Percentiles rank a stretch among this genome's conserved stretches.
Conservation (phyloP, 371 early-diverging fungal genomes). For the Rhizopus arrhizus region DNA sequence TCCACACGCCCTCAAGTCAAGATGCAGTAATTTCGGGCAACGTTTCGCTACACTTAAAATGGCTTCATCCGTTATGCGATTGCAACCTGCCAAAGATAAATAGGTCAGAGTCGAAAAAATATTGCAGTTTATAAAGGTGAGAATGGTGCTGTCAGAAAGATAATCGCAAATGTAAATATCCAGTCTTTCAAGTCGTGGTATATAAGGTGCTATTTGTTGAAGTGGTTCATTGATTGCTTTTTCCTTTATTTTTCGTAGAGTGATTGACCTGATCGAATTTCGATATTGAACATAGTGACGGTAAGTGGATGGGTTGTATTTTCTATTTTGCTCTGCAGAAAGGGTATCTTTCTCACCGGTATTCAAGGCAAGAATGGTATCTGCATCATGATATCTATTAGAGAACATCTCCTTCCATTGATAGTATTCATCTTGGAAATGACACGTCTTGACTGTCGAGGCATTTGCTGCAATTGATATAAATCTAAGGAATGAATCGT, state of each 20-base stretch:
- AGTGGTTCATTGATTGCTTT: slow-evolving; percentile 38
- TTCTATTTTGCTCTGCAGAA: too few relatives aligned
- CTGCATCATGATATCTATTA: too few relatives aligned
- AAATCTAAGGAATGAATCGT: slow-evolving; percentile 28
- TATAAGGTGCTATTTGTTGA: slow-evolving; percentile 22
- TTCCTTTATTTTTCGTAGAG: slow-evolving; percentile 46
- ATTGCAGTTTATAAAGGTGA: slow-evolving; percentile 22
- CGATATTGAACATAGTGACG: slow-evolving; percentile 18
- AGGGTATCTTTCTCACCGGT: too few relatives aligned
- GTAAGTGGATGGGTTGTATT: too few relatives aligned
- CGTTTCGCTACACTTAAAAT: slow-evolving; percentile 43
- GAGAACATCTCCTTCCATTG: too few relatives aligned
- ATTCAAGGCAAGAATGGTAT: too few relatives aligned
- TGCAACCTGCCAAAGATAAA: slow-evolving; percentile 59
- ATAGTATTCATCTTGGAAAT: too few relatives aligned
- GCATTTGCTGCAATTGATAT: slow-evolving; percentile 9
- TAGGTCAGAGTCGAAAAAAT: slow-evolving; percentile 36
- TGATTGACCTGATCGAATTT: slow-evolving; percentile 34
- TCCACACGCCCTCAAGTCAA: slow-evolving; percentile 63
- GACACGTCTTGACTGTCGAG: too few relatives aligned
- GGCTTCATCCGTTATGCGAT: slow-evolving; percentile 54
- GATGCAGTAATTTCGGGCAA: slow-evolving; percentile 50
- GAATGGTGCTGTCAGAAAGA: slow-evolving; percentile 34
- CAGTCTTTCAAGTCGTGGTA: slow-evolving; percentile 28
- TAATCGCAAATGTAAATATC: slow-evolving; percentile 63